A percentile compares a stretch with the other conserved stretches of the same genome.
phyloP scores from a whole-genome alignment of 139 green algal species.

The Chlamydomonas sp. region DNA sequence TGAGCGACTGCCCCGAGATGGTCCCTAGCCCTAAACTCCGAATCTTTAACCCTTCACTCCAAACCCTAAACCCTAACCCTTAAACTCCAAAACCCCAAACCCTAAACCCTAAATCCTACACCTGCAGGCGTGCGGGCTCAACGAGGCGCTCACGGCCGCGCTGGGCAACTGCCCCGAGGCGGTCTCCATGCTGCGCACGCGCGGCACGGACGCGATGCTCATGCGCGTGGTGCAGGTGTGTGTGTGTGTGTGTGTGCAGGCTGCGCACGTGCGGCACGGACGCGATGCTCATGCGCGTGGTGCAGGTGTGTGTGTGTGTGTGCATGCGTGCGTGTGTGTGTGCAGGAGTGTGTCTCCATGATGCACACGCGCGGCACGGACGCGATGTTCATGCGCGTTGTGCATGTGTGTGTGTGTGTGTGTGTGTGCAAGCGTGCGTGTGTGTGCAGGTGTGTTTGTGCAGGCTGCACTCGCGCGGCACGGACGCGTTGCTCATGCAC shows the following conservation, averaged over 20 bases:
- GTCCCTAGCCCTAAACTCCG: no score
- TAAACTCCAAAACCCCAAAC: no score
- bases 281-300: neutral
- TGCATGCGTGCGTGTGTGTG: no score
- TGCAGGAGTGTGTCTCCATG: neutral
- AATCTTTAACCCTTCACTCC: no score
- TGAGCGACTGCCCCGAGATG: no score
- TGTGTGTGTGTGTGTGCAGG: neutral
- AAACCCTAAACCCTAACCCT: no score
- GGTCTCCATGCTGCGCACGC: neutral
- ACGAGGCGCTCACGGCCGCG: neutral
- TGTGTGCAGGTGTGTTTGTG: no score
- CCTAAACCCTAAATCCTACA: no score
- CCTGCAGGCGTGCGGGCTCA: slow-evolving; percentile 1
- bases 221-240: slow-evolving; percentile 9
- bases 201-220: neutral
- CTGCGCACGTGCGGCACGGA: slow-evolving; percentile 5
- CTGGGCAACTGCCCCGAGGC: neutral
- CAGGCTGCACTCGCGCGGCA: no score
- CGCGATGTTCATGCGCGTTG: neutral
- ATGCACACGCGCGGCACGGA: slow-evolving; percentile 6
- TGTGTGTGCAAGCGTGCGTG: no score
- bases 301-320: slow-evolving; percentile 9
- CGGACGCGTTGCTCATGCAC: no score
- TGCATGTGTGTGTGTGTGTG: slow-evolving; percentile 10